Conservation (phyloP, 345 rosid species). For the Psidium friedrichsthalianum region DNA sequence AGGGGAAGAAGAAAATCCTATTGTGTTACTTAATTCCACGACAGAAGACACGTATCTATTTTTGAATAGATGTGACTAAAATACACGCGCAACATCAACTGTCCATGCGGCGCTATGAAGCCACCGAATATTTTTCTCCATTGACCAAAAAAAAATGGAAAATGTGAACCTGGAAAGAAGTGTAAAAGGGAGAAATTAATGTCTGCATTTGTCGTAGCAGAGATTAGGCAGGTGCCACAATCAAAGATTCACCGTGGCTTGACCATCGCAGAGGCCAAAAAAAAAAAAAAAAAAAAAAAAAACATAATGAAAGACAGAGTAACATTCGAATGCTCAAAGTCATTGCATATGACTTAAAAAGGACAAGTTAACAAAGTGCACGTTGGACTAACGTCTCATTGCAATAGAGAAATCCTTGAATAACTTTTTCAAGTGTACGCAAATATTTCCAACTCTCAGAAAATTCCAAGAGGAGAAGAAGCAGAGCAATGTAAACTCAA, state of each 20-base stretch:
- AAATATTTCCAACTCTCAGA: neutral
- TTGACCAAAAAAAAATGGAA: neutral
- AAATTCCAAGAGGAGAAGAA: neutral
- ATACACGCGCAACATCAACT: neutral
- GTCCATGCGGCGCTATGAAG: neutral
- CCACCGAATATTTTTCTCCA: too few relatives aligned
- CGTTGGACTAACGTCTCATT: neutral
- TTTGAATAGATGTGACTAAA: neutral
- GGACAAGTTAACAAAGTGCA: neutral
- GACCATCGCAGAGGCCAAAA: neutral
- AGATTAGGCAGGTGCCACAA: neutral
- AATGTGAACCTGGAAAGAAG: neutral
- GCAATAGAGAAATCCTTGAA: neutral
- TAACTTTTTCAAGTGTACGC: neutral
- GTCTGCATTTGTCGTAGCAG: neutral
- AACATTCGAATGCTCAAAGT: neutral
- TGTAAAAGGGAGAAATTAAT: neutral
- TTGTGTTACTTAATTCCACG: neutral
- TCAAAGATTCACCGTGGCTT: neutral
- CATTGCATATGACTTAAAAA: neutral
- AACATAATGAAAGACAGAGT: neutral
- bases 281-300: too few relatives aligned
- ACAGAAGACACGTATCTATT: neutral
- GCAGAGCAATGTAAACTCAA: neutral
- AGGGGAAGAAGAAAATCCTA: neutral